These are phyloP conservation scores for Gigaspora rosea DNA, from an alignment of 192 early-diverging fungal genomes.

Conservation along the genomic window DNA sequence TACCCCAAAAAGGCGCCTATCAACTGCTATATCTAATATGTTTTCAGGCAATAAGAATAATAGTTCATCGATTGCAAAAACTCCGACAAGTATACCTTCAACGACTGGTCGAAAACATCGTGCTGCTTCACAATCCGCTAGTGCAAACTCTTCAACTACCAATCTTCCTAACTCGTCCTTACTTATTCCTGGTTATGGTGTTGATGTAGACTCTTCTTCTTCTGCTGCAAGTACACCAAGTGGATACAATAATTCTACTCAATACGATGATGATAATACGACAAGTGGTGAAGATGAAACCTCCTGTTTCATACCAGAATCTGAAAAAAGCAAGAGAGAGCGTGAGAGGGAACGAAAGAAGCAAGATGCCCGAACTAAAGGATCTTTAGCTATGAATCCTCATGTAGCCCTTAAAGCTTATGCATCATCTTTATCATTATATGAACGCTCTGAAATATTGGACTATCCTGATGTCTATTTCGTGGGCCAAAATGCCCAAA, in stretches of 20 bases:
- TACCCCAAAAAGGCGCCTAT: background rate
- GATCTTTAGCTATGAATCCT: slow-evolving; percentile 51
- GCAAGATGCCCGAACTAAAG: slow-evolving; percentile 3
- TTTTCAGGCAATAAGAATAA: background rate
- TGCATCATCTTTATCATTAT: slow-evolving; percentile 73
- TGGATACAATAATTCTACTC: background rate
- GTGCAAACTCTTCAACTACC: background rate
- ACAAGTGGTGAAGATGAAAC: slow-evolving; percentile 2
- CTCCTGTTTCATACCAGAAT: background rate
- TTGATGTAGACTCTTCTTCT: background rate
- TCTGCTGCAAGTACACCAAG: slow-evolving; percentile 2
- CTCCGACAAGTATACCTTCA: background rate
- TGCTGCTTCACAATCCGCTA: background rate
- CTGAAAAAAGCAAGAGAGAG: slow-evolving; percentile 5
- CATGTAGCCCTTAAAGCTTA: slow-evolving; percentile 66
- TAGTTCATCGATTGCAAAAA: background rate
- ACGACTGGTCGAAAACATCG: background rate
- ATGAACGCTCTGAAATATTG: slow-evolving; percentile 87
- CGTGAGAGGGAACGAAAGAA: slow-evolving; percentile 1
- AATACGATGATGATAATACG: background rate
- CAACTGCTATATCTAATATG: background rate
- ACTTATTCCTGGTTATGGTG: background rate
- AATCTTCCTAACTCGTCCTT: background rate
- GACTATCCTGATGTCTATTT: slow-evolving; percentile 86
- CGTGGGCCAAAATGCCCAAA: slow-evolving; percentile 74